Evolutionary conservation across 1,284 basidiomycete genomes (phyloP).

Genomic region (Melampsora americana): DNA sequence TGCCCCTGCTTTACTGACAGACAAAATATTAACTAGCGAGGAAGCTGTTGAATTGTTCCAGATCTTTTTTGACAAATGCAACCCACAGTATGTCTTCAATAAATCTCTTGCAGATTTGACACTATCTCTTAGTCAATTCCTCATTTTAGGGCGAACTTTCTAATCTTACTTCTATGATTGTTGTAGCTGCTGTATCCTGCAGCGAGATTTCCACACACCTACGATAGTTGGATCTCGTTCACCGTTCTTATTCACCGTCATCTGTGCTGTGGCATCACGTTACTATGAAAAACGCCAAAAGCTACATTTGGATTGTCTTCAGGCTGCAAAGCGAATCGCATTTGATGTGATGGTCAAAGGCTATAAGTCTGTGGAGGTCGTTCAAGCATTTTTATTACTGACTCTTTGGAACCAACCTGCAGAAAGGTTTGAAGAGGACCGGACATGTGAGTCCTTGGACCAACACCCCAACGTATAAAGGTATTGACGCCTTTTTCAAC

Average conservation of each 20-base stretch:
- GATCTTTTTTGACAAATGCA: conserved; percentile 64
- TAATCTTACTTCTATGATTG: conserved; percentile 45
- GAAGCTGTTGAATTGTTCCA: conserved; percentile 71
- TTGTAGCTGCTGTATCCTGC: conserved; percentile 63
- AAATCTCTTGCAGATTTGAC: conserved; percentile 6
- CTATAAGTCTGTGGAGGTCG: conserved; percentile 84
- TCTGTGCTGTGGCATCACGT: conserved; percentile 87
- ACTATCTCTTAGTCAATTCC: neutral
- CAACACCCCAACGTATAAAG: too few relatives aligned
- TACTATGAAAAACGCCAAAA: conserved; percentile 82
- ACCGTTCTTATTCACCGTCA: conserved; percentile 89
- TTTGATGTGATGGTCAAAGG: conserved; percentile 73
- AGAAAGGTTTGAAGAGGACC: conserved; percentile 80
- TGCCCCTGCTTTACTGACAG: conserved; percentile 55
- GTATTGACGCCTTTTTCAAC: neutral
- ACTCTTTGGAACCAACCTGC: conserved; percentile 55
- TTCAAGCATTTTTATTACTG: conserved; percentile 55
- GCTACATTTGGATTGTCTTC: conserved; percentile 73
- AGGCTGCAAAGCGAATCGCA: conserved; percentile 83
- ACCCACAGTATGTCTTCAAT: conserved; percentile 1
- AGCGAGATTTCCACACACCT: conserved; percentile 83
- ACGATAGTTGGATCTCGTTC: conserved; percentile 84
- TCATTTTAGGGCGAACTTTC: conserved; percentile 49
- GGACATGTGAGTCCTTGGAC: conserved; percentile 73
- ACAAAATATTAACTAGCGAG: conserved; percentile 55